Evolutionary conservation across 257 asterid species (phyloP).

Genomic region (Phtheirospermum japonicum): DNA sequence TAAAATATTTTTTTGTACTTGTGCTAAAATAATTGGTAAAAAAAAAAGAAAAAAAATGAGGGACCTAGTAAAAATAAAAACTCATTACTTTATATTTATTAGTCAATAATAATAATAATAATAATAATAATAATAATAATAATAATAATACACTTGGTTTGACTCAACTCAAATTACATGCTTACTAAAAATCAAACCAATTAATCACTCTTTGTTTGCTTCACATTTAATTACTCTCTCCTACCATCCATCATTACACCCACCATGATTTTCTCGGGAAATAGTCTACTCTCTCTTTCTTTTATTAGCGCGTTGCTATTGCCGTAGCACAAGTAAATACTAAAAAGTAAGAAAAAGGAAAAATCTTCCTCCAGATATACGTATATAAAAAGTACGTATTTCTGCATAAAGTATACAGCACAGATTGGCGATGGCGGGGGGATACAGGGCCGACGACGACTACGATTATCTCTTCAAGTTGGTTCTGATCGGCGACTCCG

Average conservation of each 20-base stretch:
- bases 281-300: not conserved
- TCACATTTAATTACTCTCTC: not conserved
- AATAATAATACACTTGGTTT: too few relatives aligned
- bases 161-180: not conserved
- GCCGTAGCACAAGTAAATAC: not conserved
- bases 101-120: too few relatives aligned
- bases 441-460: slow-evolving; percentile 35
- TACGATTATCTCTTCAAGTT: slow-evolving; percentile 36
- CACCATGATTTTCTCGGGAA: slow-evolving; percentile 19
- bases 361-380: not conserved
- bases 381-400: slow-evolving; percentile 4
- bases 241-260: slow-evolving; percentile 12
- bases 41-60: too few relatives aligned
- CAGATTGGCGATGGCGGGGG: slow-evolving; percentile 25
- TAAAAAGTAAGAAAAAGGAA: not conserved
- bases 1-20: too few relatives aligned
- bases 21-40: too few relatives aligned
- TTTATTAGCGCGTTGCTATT: not conserved
- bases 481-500: slow-evolving; percentile 37
- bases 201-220: too few relatives aligned
- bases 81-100: too few relatives aligned
- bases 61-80: too few relatives aligned
- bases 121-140: too few relatives aligned
- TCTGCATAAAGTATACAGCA: not conserved
- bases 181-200: not conserved